Base-by-base conservation (phyloP, 306 rosid species). In the Inga laurina region DNA sequence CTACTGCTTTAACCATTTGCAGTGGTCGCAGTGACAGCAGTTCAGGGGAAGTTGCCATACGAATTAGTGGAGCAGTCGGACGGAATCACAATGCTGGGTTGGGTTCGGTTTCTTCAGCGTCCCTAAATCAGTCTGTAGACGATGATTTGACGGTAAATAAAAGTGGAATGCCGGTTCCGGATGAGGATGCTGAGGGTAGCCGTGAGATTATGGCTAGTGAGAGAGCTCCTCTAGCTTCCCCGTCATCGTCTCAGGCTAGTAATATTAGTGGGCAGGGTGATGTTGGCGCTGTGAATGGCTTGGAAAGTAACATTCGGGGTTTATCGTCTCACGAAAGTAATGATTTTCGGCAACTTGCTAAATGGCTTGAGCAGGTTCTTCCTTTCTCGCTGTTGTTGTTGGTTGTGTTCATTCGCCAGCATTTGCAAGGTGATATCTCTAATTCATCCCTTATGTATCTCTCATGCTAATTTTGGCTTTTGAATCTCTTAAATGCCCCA, bases 321-420 rank as follows among this genome's bases (percentile, higher is more conserved):
- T 86, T 92, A 24, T 35, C 82, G 16, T 80, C 88, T 54, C 81
- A 84, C 44, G 92, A 90, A 82, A 86, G 93, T 84, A 82, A 90
- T 56, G 96, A 96, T 83, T 80, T 92, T 84, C 99, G 92, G 83
- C 93, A 84, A 83, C 76, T 90, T 72, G 98, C 93, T 0, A 89
- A 89, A 79, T 90, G 97, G 90, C 82, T 90, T 80, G 97, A 96
- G 85, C 95, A 92, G 84, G 80, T 96, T 86, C 97, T 96, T 71
- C 99, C 98, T 24, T 96, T 92, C 76, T 90, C 92, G 37, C 77
- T 96, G 70, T 88, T 96, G 78, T 72, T 96, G 84, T 79, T 94
- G 79, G 81, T 91, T 16, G 97, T 94, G 62, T 93, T 96, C 90
- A 91, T 94, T 78, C 97, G 97, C 44, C 95, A 92, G 88, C 97